Percentiles rank a stretch among this genome's conserved stretches.
Evolutionary conservation across 2,329 filamentous ascomycete genomes (phyloP).

Genomic region (Corynespora cassiicola): DNA sequence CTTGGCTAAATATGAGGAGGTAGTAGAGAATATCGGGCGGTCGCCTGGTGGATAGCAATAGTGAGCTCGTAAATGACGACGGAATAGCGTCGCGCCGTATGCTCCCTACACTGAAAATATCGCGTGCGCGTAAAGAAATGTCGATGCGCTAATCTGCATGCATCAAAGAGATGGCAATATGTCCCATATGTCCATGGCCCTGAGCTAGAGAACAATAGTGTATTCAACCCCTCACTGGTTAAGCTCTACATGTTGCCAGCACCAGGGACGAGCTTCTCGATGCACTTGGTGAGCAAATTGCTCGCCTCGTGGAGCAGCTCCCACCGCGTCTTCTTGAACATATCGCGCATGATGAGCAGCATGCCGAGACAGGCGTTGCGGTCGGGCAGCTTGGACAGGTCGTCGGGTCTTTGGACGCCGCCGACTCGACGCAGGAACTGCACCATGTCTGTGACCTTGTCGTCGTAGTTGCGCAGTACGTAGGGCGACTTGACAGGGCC

Average conservation of each 20-base stretch:
- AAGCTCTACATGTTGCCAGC: conserved; percentile 20
- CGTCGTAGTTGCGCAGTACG: conserved; percentile 64
- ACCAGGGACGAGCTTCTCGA: conserved; percentile 61
- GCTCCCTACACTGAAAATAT: too few relatives aligned
- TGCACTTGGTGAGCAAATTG: conserved; percentile 80
- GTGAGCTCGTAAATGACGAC: too few relatives aligned
- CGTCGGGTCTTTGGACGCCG: conserved; percentile 75
- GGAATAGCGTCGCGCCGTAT: too few relatives aligned
- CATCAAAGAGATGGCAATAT: too few relatives aligned
- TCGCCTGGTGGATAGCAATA: too few relatives aligned
- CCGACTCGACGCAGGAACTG: conserved; percentile 77
- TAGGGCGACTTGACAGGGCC: conserved; percentile 68
- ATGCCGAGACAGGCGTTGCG: conserved; percentile 85
- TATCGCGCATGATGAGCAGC: conserved; percentile 79
- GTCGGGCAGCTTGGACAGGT: conserved; percentile 74
- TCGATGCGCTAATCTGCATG: too few relatives aligned
- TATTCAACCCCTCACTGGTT: too few relatives aligned
- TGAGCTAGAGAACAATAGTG: too few relatives aligned
- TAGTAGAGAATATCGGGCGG: too few relatives aligned
- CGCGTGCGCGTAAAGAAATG: too few relatives aligned
- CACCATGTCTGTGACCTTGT: conserved; percentile 79
- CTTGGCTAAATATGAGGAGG: too few relatives aligned
- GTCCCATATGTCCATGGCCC: too few relatives aligned
- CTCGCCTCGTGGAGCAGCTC: conserved; percentile 90
- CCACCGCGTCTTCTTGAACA: conserved; percentile 85